A percentile compares a stretch with the other conserved stretches of the same genome.
Conservation (phyloP, 139 green algal genomes). For the Chlorella sp. region DNA sequence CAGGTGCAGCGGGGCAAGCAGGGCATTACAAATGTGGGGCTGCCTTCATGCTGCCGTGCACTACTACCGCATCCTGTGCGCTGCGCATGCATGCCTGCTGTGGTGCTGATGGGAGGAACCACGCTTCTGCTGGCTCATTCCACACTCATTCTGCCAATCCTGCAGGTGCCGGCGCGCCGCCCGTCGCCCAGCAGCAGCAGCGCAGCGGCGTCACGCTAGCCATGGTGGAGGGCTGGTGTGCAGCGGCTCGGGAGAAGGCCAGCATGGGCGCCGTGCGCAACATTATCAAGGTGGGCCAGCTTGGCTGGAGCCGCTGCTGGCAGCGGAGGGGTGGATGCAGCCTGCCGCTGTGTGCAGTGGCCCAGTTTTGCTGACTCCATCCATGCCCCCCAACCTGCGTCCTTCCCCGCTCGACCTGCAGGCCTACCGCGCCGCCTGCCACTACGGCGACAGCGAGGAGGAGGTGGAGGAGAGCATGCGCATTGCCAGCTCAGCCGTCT, state of each 20-base stretch:
- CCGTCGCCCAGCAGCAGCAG: not conserved
- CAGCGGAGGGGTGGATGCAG: not conserved
- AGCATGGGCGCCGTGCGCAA: constrained; percentile 66
- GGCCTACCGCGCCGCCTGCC: constrained; percentile 85
- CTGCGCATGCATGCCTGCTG: too few species aligned
- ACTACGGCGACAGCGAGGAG: constrained; percentile 86
- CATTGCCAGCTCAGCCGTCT: constrained; percentile 75
- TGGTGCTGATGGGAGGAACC: too few species aligned
- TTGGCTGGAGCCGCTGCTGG: not conserved
- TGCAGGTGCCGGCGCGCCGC: not conserved
- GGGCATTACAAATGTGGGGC: too few species aligned
- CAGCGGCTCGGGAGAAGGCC: constrained; percentile 49
- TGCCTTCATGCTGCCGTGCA: not conserved
- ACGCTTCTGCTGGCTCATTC: too few species aligned
- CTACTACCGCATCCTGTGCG: too few species aligned
- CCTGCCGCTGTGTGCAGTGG: not conserved
- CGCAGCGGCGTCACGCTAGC: constrained; percentile 59
- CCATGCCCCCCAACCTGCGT: not conserved
- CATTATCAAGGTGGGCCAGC: constrained; percentile 57
- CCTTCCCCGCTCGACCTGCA: not conserved
- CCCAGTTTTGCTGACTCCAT: not conserved
- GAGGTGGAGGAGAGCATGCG: constrained; percentile 57
- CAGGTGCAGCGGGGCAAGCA: too few species aligned
- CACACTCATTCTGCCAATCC: too few species aligned
- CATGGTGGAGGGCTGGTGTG: constrained; percentile 78